phyloP scores from a whole-genome alignment of 192 early-diverging fungal genomes.

The Dissophora ornata region DNA sequence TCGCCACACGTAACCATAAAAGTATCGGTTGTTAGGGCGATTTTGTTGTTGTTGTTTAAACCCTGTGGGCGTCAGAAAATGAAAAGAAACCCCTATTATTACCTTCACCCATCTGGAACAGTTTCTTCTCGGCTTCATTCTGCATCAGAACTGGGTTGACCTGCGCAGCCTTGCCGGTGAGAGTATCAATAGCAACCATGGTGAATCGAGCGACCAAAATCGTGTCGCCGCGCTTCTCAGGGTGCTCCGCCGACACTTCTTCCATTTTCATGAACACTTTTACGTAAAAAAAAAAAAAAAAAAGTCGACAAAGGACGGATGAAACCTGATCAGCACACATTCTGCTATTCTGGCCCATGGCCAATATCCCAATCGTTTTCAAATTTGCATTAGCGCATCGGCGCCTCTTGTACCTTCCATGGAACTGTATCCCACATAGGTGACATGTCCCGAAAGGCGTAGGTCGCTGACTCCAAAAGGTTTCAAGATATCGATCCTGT shows the following conservation, averaged over 20 bases:
- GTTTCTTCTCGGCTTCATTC: slow-evolving; percentile 76
- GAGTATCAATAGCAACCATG: slow-evolving; percentile 85
- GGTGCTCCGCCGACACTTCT: slow-evolving; percentile 48
- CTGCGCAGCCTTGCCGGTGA: slow-evolving; percentile 73
- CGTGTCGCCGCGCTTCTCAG: slow-evolving; percentile 47
- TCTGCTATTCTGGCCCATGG: no score
- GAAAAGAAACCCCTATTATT: no score
- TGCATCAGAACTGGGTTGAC: slow-evolving; percentile 81
- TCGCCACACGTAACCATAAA: no score
- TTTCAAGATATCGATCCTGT: slow-evolving; percentile 83
- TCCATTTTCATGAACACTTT: slow-evolving; percentile 77
- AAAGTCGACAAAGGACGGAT: no score
- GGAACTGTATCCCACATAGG: slow-evolving; percentile 85
- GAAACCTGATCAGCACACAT: no score
- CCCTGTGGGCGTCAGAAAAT: no score
- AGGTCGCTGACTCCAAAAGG: slow-evolving; percentile 76
- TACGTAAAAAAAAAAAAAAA: neutral
- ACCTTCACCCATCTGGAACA: slow-evolving; percentile 78
- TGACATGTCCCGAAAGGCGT: slow-evolving; percentile 84
- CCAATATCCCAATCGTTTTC: no score
- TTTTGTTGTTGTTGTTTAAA: no score
- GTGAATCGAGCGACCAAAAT: slow-evolving; percentile 87
- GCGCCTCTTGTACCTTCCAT: slow-evolving; percentile 88
- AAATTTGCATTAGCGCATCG: no score
- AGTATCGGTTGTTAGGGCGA: no score